A percentile compares a stretch with the other conserved stretches of the same genome.
Evolutionary conservation across 371 early-diverging fungal genomes (phyloP).

Genomic region (Mucor indicus): DNA sequence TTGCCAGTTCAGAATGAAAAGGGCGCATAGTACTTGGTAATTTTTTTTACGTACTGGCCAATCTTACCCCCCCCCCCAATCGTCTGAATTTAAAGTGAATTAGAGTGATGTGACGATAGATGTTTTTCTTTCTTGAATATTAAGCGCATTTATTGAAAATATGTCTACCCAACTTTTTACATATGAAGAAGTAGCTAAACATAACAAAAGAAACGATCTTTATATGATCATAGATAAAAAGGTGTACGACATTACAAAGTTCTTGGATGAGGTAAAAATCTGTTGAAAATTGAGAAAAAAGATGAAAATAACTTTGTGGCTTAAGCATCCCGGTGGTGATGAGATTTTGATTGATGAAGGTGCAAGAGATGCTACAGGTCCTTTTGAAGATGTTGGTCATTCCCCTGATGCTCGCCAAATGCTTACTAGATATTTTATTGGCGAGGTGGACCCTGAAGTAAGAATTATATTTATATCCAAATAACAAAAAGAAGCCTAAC

Average conservation of each 20-base stretch:
- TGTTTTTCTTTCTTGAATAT: too few species aligned
- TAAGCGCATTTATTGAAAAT: too few species aligned
- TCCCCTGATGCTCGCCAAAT: constrained; percentile 88
- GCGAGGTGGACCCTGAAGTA: constrained; percentile 57
- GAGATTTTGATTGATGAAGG: constrained; percentile 76
- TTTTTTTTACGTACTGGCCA: too few species aligned
- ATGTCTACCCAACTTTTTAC: constrained; percentile 39
- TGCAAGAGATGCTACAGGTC: constrained; percentile 88
- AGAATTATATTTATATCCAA: too few species aligned
- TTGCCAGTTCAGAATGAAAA: too few species aligned
- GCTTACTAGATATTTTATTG: constrained; percentile 69
- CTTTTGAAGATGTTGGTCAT: constrained; percentile 96
- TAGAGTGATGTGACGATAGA: too few species aligned
- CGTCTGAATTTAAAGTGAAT: too few species aligned
- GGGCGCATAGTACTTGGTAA: too few species aligned
- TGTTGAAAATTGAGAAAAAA: not conserved
- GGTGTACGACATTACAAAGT: constrained; percentile 81
- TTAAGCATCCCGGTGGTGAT: constrained; percentile 88
- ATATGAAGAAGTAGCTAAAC: constrained; percentile 55
- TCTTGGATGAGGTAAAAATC: constrained; percentile 62
- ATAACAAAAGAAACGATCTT: constrained; percentile 54
- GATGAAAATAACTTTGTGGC: too few species aligned
- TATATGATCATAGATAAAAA: constrained; percentile 76
- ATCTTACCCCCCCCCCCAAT: too few species aligned
- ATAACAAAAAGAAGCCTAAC: too few species aligned